Base-by-base conservation (phyloP, 1,139 yeast genomes). In the Taphrina pruni region DNA sequence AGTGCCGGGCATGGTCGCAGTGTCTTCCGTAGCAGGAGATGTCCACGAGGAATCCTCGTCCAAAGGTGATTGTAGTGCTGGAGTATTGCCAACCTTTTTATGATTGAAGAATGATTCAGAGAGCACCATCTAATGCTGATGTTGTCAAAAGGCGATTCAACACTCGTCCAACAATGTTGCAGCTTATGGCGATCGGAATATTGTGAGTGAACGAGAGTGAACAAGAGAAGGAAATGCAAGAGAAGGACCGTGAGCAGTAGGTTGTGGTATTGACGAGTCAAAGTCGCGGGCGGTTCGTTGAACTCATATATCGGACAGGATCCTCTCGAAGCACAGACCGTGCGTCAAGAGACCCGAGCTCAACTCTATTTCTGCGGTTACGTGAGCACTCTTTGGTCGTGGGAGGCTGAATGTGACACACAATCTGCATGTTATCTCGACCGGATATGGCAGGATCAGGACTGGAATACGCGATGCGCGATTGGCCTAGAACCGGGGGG, bases 1-100 rank as follows among this genome's bases (percentile, higher is more conserved):
- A 11, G 58, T 54, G 58, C 58, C 43, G 21, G 58, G 58, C 58
- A 54, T 54, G 36, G 58, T 36, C 26, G 58, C 58, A 17, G 58
- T 36, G 43, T 54, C 58, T 36, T 36, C 58, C 12, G 58, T 54
- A 7, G 58, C 58, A 7, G 58, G 58, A n/a, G 58, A 54, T 12
- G 58, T 50, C 54, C 54, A 50, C 36, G 54, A 50, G 11, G 54
- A 50, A 35, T 50, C 54, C n/a, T 50, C 54, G 54, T 50, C 54
- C 32, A 21, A 50, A 8, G 54, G 36, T 21, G 54, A 50, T 21
- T 50, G 36, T 11, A 50, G n/a, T 50, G 54, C 54, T 50, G 36
- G 8, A 21, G 54, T 20, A 21, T n/a, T 50, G 36, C 6, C 36
- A 8, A 35, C 35, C 6, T 21, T 50, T 50, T 32, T 50, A 1